phyloP scores from a whole-genome alignment of 176 grass and related monocot species.

The maize (Zea mays) region DNA sequence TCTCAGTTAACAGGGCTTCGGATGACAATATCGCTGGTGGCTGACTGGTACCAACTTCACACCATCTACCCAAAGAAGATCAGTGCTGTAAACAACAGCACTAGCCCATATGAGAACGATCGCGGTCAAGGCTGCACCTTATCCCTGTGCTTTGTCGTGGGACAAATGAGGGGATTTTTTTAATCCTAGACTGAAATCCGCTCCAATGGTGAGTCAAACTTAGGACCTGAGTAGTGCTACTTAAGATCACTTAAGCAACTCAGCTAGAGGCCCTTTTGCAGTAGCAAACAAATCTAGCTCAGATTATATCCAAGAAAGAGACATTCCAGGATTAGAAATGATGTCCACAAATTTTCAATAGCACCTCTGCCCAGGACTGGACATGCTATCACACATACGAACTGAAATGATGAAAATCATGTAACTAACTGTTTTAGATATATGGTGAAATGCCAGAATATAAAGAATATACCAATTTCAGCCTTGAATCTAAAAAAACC shows the following conservation, averaged over 20 bases:
- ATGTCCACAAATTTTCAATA: neutral
- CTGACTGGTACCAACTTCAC: neutral
- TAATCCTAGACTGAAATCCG: too few species aligned
- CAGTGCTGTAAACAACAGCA: neutral
- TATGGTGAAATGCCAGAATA: neutral
- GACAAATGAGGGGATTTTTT: too few species aligned
- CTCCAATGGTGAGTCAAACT: too few species aligned
- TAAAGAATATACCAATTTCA: conserved; percentile 77
- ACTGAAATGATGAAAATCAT: conserved; percentile 17
- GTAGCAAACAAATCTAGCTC: neutral
- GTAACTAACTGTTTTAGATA: conserved; percentile 13
- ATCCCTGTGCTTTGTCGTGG: too few species aligned
- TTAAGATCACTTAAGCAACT: too few species aligned
- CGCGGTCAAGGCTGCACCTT: too few species aligned
- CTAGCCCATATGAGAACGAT: too few species aligned
- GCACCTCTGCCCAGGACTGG: conserved; percentile 2
- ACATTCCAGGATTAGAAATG: conserved; percentile 16
- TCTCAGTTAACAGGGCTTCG: neutral
- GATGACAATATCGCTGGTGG: neutral
- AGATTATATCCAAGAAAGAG: neutral
- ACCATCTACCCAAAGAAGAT: neutral
- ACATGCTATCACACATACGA: neutral
- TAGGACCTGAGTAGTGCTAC: too few species aligned
- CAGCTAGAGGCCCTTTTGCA: too few species aligned
- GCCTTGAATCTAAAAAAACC: conserved; percentile 99